A percentile compares a stretch with the other conserved stretches of the same genome.
phyloP scores from a whole-genome alignment of 192 early-diverging fungal species.

The Coemansia sp. region DNA sequence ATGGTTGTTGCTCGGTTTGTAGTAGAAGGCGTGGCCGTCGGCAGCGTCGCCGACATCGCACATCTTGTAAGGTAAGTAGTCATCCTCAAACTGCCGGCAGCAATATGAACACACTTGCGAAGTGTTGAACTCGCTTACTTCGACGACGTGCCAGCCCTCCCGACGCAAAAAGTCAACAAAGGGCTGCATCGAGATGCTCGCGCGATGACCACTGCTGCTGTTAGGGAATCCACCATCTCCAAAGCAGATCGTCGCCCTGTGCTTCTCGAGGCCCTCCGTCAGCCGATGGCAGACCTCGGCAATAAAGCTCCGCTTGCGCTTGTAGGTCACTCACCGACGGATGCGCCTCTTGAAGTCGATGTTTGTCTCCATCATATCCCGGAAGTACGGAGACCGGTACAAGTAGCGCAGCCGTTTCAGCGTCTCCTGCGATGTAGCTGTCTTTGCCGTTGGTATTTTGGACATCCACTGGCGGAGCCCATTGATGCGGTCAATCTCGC shows the following conservation, averaged over 20 bases:
- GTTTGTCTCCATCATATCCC: not conserved
- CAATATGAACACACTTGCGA: not conserved
- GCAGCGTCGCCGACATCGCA: not conserved
- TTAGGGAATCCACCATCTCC: not conserved
- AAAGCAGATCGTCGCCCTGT: not conserved
- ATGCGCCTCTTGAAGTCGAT: not conserved
- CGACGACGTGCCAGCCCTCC: not conserved
- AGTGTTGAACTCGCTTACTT: too few species aligned
- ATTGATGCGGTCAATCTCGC: not conserved
- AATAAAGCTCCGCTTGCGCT: not conserved
- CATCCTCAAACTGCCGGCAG: not conserved
- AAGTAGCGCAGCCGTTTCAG: not conserved
- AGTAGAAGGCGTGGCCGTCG: not conserved
- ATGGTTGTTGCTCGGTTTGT: not conserved
- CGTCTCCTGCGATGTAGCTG: not conserved
- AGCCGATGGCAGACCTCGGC: not conserved
- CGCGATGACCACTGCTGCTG: not conserved
- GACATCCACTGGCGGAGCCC: not conserved
- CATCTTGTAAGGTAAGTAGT: not conserved
- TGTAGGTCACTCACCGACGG: not conserved
- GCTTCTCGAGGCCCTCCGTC: not conserved
- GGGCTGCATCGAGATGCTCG: not conserved
- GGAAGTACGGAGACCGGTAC: not conserved
- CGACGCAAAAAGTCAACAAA: not conserved
- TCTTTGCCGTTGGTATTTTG: not conserved